Evolutionary conservation across 345 rosid species (phyloP).

Genomic region (Cardamine resedifolia): DNA sequence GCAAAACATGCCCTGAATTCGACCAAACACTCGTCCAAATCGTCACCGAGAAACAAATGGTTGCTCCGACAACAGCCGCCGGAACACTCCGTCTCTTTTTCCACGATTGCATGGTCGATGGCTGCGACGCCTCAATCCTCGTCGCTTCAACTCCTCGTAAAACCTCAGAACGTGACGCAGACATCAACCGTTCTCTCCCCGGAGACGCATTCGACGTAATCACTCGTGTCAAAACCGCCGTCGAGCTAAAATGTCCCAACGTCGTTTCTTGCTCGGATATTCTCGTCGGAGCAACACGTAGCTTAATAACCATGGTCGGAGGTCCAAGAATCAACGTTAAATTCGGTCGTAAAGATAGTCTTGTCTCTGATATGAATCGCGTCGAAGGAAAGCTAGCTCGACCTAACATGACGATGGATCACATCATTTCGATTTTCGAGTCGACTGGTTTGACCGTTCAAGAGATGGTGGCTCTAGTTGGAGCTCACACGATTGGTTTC

Average conservation of each 20-base stretch:
- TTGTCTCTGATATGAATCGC: slow-evolving; percentile 40
- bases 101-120: slow-evolving; percentile 74
- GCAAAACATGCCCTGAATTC: slow-evolving; percentile 58
- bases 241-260: slow-evolving; percentile 70
- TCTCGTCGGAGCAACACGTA: slow-evolving; percentile 57
- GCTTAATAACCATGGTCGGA: slow-evolving; percentile 65
- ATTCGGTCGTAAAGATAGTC: slow-evolving; percentile 63
- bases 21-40: slow-evolving; percentile 40
- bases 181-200: slow-evolving; percentile 58
- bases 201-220: slow-evolving; percentile 78
- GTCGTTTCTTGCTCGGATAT: slow-evolving; percentile 73
- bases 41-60: slow-evolving; percentile 51
- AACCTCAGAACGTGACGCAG: slow-evolving; percentile 59
- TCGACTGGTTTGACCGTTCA: slow-evolving; percentile 41
- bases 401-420: slow-evolving; percentile 41
- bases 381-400: slow-evolving; percentile 47
- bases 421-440: slow-evolving; percentile 44
- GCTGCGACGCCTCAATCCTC: slow-evolving; percentile 71
- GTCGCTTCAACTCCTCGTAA: slow-evolving; percentile 58
- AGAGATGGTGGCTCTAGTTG: slow-evolving; percentile 65
- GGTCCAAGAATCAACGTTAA: slow-evolving; percentile 54
- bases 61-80: slow-evolving; percentile 68
- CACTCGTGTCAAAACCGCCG: slow-evolving; percentile 54
- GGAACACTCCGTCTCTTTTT: slow-evolving; percentile 67
- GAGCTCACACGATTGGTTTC: slow-evolving; percentile 81